A percentile compares a stretch with the other conserved stretches of the same genome.
These are phyloP conservation scores for Themeda triandra DNA, from an alignment of 176 grass and related monocot species.

Conservation along the genomic window DNA sequence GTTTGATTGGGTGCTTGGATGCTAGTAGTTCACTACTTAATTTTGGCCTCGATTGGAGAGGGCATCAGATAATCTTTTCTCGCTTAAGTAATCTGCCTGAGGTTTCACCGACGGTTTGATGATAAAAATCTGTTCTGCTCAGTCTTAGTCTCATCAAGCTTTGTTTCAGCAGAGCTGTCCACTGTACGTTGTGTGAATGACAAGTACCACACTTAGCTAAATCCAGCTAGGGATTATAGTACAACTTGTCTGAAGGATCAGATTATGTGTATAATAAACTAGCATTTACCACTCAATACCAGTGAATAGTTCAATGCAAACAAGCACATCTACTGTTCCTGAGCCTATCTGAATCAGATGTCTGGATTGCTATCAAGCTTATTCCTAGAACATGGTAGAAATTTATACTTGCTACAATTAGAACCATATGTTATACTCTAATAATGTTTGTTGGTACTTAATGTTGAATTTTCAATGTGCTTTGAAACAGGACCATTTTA, in stretches of 20 bases:
- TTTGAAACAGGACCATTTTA: constrained; percentile 4
- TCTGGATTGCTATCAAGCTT: background rate
- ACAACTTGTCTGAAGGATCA: background rate
- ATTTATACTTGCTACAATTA: background rate
- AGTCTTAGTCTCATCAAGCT: background rate
- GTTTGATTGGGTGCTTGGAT: background rate
- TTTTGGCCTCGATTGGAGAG: background rate
- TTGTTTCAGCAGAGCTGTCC: background rate
- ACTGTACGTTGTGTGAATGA: background rate
- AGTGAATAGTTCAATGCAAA: background rate
- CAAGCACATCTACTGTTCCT: background rate
- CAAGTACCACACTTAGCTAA: background rate
- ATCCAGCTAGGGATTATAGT: background rate
- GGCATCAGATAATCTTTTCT: background rate
- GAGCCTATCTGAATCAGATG: background rate
- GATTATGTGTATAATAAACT: background rate
- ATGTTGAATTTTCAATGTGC: constrained; percentile 3
- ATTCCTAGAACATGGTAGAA: background rate
- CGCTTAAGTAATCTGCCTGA: background rate
- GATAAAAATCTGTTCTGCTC: background rate
- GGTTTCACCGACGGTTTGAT: background rate
- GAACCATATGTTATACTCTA: background rate
- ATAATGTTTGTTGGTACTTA: background rate
- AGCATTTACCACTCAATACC: background rate
- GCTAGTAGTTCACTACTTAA: background rate